Evolutionary conservation across 441 rosid genomes (phyloP), one percentile per base, ranked within the genome.

Genomic region (Hypseocharis bilobata): DNA sequence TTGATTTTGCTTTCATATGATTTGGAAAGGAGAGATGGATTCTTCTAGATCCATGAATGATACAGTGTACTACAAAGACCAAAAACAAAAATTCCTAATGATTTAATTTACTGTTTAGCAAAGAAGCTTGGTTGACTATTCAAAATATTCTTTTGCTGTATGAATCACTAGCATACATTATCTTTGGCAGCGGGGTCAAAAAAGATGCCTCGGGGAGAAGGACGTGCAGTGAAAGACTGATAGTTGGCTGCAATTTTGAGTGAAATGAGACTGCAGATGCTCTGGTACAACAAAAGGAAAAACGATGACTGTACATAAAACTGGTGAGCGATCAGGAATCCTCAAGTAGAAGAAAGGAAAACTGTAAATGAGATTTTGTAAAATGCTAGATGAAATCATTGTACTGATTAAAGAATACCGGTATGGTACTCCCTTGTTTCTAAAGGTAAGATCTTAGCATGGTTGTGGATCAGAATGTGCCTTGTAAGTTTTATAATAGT

Each of bases 131-230:
- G 0, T 63, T 32, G 36, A 10, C 57, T 36, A 52, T 0, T 6
- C 25, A 25, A 38, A 20, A 17, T 40, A 19, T 67, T 60, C 3
- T 30, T 40, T 10, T 26, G 19, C 63, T 62, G 20, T 66, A 1
- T 23, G 5, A 45, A 34, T 61, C 38, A 22, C 49, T 76, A 23
- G 61, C 6, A 42, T 17, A 0, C 27, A 34, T 54, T 68, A 7
- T 65, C 22, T 66, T 7, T 79, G 62, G 65, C 89, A 86, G 89
- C 79, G 4, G 78, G 57, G 4, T 76, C 85, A 17, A 86, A 86
- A 81, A 83, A 86, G 70, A 76, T 82, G 88, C 89, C 89, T 2
- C 72, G 77, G 58, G 84, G 84, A 54, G 69, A 55, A 30, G 88
- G 92, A 22, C 83, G 67, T 0, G 81, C 80, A 5, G 22, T 65